These are phyloP conservation scores for Abrus pulchellus DNA, from an alignment of 306 rosid species.

Conservation along the genomic window DNA sequence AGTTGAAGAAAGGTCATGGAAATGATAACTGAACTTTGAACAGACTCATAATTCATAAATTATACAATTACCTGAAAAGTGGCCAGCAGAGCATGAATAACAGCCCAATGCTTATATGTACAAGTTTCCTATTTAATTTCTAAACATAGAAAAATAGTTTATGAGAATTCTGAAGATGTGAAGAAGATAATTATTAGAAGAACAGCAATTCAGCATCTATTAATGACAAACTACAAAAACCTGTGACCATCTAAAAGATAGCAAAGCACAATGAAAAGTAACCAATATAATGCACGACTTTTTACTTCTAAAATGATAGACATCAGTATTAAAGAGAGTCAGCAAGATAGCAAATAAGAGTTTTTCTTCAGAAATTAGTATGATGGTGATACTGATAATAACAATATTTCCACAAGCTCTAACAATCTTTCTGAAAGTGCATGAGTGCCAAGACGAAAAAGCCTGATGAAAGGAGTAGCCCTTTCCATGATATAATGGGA, in stretches of 20 bases:
- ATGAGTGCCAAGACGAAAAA: too few species aligned
- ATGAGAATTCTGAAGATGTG: slow-evolving; percentile 25
- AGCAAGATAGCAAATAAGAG: not conserved
- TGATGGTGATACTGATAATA: not conserved
- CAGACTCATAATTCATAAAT: slow-evolving; percentile 26
- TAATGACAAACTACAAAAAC: not conserved
- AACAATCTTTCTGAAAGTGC: too few species aligned
- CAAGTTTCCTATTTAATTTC: slow-evolving; percentile 96
- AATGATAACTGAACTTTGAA: slow-evolving; percentile 21
- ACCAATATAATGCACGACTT: not conserved
- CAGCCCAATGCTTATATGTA: slow-evolving; percentile 87
- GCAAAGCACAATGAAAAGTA: slow-evolving; percentile 20
- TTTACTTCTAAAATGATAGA: slow-evolving; percentile 4
- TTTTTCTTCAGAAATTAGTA: not conserved
- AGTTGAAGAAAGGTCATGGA: slow-evolving; percentile 31
- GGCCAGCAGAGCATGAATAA: slow-evolving; percentile 98
- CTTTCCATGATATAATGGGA: not conserved
- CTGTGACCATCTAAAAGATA: slow-evolving; percentile 19
- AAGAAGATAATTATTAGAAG: slow-evolving; percentile 27
- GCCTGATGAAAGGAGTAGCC: not conserved
- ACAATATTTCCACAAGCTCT: not conserved
- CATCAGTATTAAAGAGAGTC: not conserved
- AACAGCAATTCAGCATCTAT: slow-evolving; percentile 14
- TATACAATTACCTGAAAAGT: slow-evolving; percentile 72
- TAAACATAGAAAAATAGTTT: slow-evolving; percentile 49